A percentile compares a stretch with the other conserved stretches of the same genome.
Conservation (phyloP, 768 basidiomycete species). For the Leucosporidium yakuticum region DNA sequence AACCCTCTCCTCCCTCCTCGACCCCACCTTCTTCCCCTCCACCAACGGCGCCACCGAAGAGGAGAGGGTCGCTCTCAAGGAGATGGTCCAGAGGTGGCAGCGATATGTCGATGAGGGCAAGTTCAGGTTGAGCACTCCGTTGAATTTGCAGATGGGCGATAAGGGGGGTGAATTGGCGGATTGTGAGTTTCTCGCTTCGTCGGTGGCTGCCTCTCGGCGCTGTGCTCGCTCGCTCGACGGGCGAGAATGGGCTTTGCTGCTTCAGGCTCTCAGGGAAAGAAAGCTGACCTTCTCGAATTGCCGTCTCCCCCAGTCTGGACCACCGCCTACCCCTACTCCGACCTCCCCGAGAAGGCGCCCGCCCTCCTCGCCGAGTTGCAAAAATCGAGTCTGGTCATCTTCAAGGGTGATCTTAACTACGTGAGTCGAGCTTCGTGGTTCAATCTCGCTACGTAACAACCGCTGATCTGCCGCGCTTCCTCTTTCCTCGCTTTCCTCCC, state of each 20-base stretch:
- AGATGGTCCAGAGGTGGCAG: constrained; percentile 67
- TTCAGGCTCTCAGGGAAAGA: not conserved
- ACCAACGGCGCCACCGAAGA: constrained; percentile 39
- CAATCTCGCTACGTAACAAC: constrained; percentile 10
- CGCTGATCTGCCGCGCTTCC: constrained; percentile 10
- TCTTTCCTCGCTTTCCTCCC: too few relatives aligned
- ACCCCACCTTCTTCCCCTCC: constrained; percentile 56
- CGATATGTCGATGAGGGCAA: constrained; percentile 61
- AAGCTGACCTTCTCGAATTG: not conserved
- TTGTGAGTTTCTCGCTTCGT: constrained; percentile 9
- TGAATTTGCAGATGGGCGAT: constrained; percentile 23
- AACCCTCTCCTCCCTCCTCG: constrained; percentile 51
- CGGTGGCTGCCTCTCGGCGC: not conserved
- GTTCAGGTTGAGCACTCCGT: constrained; percentile 67
- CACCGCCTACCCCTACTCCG: constrained; percentile 20
- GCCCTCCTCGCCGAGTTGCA: constrained; percentile 53
- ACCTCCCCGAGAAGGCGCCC: constrained; percentile 41
- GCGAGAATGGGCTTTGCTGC: not conserved
- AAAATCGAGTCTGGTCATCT: constrained; percentile 64
- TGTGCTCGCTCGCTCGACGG: not conserved
- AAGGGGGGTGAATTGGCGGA: constrained; percentile 12
- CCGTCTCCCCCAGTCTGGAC: constrained; percentile 29
- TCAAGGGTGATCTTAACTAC: constrained; percentile 92
- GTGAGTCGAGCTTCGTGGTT: constrained; percentile 42
- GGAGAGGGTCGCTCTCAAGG: constrained; percentile 46